Evolutionary conservation across 805 yeast species (phyloP), one percentile per base, ranked within the genome.

Genomic region (Kodamaea nitidulidarum): DNA sequence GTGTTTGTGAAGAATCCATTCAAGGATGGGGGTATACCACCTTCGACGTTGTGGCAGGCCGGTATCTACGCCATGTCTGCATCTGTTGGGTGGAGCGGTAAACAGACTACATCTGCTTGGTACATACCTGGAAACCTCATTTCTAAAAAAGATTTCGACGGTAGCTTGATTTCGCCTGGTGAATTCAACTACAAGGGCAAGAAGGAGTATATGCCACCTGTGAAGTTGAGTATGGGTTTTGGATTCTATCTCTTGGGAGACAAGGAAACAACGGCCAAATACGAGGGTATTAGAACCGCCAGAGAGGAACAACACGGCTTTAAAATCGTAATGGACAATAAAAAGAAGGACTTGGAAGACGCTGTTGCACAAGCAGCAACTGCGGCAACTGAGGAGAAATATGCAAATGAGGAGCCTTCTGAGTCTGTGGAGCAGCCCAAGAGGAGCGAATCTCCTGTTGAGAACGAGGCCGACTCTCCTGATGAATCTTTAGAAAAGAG

Each of bases 61-160:
- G 95, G 96, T 9, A 75, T 85, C 4, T 82, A 82, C 47, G 76
- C 95, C n/a, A 71, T 88, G 46, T 75, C 90, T 15, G 73, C 91
- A 0, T 82, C 95, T 7, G 79, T 75, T 30, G 95, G 96, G 0
- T 93, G 98, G 98, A 90, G 82, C 28, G 76, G 83, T 38, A 91
- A 90, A 56, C 72, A 83, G 21, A 77, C 87, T 1, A 76, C 86
- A 0, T 80, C 95, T 2, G 83, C 96, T 2, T 88, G 95, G 95
- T 84, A 80, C 76, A 76, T 85, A n/a, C 71, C 70, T 26, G 88
- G 88, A 1, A 57, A 60, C 12, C 81, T 78, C 34, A 72, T 91
- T 2, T 76, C 88, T 1, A 86, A 88, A 51, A 75, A 75, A 36
- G 90, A 85, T 50, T 70, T 70, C 40, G 81, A 76, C 34, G 80